Conservation (phyloP, 495 filamentous ascomycete species). For the Paragyromitra xinjiangensis region DNA sequence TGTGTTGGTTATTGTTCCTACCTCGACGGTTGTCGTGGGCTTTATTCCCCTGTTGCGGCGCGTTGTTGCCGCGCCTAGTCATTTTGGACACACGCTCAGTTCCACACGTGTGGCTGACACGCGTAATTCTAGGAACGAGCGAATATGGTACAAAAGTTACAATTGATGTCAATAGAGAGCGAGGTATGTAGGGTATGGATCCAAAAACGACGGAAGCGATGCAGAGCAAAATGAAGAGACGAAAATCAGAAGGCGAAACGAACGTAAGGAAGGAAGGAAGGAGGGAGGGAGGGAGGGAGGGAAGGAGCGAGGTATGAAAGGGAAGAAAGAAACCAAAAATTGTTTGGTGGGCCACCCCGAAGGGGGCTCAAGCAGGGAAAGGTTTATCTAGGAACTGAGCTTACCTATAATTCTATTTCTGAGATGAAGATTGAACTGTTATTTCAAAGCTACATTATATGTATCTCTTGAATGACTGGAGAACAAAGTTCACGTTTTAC, state of each 20-base stretch:
- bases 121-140: slow-evolving; percentile 36
- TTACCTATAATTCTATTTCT: slow-evolving; percentile 8
- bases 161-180: background rate
- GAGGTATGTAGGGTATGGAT: background rate
- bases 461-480: too few relatives aligned
- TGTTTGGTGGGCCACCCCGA: background rate
- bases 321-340: slow-evolving; percentile 2
- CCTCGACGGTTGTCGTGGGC: slow-evolving; percentile 35
- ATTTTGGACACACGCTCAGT: slow-evolving; percentile 20
- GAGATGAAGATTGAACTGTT: background rate
- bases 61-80: slow-evolving; percentile 44
- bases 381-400: background rate
- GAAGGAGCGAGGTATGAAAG: background rate
- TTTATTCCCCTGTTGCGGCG: slow-evolving; percentile 37
- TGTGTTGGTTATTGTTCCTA: slow-evolving; percentile 34
- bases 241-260: background rate
- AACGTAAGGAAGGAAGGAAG: background rate
- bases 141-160: background rate
- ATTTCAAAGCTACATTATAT: too few relatives aligned
- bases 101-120: slow-evolving; percentile 13
- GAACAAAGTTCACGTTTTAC: too few relatives aligned
- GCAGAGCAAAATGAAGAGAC: background rate
- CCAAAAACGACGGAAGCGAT: background rate
- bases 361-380: too few relatives aligned
- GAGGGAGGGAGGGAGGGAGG: too few relatives aligned